Percentiles rank a stretch among this genome's conserved stretches.
Evolutionary conservation across 1,284 basidiomycete species (phyloP).

Genomic region (Ceratorhiza oryzae-sativae): DNA sequence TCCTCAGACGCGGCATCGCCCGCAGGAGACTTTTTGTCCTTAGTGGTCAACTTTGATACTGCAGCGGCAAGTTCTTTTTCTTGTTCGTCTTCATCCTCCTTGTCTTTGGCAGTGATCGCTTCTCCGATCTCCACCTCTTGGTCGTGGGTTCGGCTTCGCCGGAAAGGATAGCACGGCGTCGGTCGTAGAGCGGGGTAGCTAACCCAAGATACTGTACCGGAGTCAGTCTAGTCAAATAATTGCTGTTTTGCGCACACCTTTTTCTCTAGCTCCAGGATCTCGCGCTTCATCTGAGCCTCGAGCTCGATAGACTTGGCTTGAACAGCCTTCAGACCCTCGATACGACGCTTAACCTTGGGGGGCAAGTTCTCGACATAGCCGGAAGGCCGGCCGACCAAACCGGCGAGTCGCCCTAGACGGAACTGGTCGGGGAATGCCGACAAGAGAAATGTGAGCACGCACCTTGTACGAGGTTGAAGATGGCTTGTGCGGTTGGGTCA

Average conservation of each 20-base stretch:
- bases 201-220: constrained; percentile 56
- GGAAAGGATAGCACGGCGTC: constrained; percentile 59
- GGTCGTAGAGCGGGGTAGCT: constrained; percentile 63
- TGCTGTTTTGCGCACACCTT: constrained; percentile 63
- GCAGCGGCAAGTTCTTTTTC: constrained; percentile 49
- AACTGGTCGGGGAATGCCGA: neutral
- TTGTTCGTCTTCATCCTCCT: constrained; percentile 51
- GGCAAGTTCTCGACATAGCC: constrained; percentile 91
- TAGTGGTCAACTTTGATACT: constrained; percentile 28
- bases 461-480: constrained; percentile 32
- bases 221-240: neutral
- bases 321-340: constrained; percentile 94
- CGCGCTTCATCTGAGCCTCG: constrained; percentile 95
- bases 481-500: constrained; percentile 20
- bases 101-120: constrained; percentile 58
- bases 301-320: constrained; percentile 93
- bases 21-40: constrained; percentile 41
- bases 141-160: constrained; percentile 61
- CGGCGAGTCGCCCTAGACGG: constrained; percentile 64
- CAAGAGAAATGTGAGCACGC: neutral
- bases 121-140: constrained; percentile 61
- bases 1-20: constrained; percentile 43
- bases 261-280: constrained; percentile 96
- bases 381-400: constrained; percentile 78
- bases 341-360: constrained; percentile 78